Evolutionary conservation across 2,329 filamentous ascomycete genomes (phyloP).

Genomic region (Zymoseptoria brevis): DNA sequence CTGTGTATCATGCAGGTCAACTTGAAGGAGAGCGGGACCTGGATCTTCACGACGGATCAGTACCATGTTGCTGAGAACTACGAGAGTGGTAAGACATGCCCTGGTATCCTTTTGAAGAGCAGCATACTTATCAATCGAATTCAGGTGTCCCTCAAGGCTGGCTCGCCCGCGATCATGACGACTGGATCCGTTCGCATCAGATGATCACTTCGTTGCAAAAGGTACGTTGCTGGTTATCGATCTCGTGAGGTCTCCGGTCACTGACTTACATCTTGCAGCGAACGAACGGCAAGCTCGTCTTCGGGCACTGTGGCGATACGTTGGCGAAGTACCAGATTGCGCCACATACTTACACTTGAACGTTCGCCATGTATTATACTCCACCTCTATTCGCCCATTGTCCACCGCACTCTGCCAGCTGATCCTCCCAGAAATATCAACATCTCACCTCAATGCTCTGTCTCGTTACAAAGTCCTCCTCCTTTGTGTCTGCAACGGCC

Average conservation of each 20-base stretch:
- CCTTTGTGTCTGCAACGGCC: too few species aligned
- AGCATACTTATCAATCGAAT: slow-evolving; percentile 31
- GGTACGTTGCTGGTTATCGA: slow-evolving; percentile 6
- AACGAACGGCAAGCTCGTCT: slow-evolving; percentile 19
- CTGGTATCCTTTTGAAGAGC: slow-evolving; percentile 14
- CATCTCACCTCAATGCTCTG: too few species aligned
- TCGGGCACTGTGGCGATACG: slow-evolving; percentile 19
- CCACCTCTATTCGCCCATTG: too few species aligned
- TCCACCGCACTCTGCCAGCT: too few species aligned
- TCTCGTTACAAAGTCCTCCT: too few species aligned
- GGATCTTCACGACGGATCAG: slow-evolving; percentile 33
- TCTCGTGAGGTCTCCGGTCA: too few species aligned
- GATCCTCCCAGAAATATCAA: too few species aligned
- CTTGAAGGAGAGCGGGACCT: slow-evolving; percentile 28
- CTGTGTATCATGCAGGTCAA: slow-evolving; percentile 31
- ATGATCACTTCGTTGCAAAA: slow-evolving; percentile 19
- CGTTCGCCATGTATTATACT: too few species aligned
- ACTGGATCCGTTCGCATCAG: slow-evolving; percentile 25
- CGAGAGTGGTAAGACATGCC: slow-evolving; percentile 11
- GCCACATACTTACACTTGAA: slow-evolving; percentile 13
- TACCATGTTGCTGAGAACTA: slow-evolving; percentile 34
- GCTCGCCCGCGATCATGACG: slow-evolving; percentile 32
- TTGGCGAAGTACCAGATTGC: slow-evolving; percentile 15
- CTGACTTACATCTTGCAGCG: too few species aligned
- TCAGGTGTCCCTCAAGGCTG: slow-evolving; percentile 31